These are phyloP conservation scores for Diphasiastrum complanatum DNA, from an alignment of 83 land plant species.

Conservation along the genomic window DNA sequence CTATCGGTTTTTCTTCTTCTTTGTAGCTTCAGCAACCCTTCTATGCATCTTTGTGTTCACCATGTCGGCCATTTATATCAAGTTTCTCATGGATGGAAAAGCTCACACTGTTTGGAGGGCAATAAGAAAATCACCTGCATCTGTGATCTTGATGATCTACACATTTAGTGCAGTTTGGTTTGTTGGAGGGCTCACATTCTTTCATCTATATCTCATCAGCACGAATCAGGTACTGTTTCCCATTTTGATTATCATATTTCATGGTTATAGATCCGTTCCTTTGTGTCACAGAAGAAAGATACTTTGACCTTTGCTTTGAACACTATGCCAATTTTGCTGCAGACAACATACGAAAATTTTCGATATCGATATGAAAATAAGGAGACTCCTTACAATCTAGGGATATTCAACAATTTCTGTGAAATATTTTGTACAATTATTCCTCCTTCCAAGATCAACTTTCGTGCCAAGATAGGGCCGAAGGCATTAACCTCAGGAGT, in stretches of 20 bases:
- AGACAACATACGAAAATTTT: constrained; percentile 17
- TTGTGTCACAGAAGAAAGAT: background rate
- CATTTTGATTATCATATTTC: background rate
- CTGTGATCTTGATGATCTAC: background rate
- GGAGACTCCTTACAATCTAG: constrained; percentile 10
- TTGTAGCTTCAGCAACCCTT: background rate
- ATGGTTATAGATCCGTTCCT: background rate
- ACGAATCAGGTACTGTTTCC: background rate
- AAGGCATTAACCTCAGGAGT: background rate
- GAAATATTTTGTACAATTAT: background rate
- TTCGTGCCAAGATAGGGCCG: background rate
- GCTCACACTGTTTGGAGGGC: constrained; percentile 1
- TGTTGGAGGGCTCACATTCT: background rate
- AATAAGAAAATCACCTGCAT: constrained; percentile 1
- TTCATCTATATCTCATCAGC: constrained; percentile 2
- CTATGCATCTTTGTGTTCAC: background rate
- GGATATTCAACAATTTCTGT: background rate
- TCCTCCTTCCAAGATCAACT: background rate
- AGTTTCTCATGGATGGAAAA: background rate
- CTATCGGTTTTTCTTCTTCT: constrained; percentile 2
- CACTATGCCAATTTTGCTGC: background rate
- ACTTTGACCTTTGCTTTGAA: background rate
- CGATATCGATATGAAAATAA: constrained; percentile 14
- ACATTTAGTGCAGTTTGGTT: background rate
- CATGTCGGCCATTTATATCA: background rate